These are phyloP conservation scores for Fusarium longipes DNA, from an alignment of 2,329 filamentous ascomycete species.

Conservation along the genomic window DNA sequence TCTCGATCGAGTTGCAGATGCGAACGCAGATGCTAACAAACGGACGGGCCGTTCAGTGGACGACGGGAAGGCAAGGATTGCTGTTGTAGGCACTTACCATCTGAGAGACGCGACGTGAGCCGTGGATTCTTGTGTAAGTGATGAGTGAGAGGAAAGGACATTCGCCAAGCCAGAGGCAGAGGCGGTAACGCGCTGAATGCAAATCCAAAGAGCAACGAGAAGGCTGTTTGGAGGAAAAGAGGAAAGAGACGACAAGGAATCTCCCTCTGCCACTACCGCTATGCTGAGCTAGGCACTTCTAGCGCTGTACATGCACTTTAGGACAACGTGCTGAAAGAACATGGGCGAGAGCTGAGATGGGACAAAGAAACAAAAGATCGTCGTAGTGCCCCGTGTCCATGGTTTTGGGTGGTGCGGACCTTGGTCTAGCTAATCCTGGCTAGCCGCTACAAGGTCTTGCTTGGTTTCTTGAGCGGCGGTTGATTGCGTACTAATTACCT, in stretches of 20 bases:
- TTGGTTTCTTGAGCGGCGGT: constrained; percentile 24
- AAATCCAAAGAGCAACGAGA: constrained; percentile 43
- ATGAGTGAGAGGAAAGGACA: constrained; percentile 28
- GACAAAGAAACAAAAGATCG: constrained; percentile 44
- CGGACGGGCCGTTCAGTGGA: constrained; percentile 26
- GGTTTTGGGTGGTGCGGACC: constrained; percentile 47
- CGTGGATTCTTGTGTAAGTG: constrained; percentile 29
- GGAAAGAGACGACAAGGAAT: constrained; percentile 45
- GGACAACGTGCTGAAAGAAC: neutral
- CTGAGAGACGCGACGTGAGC: constrained; percentile 39
- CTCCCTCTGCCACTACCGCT: constrained; percentile 9
- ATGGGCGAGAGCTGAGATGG: constrained; percentile 28
- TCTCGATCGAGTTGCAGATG: constrained; percentile 20
- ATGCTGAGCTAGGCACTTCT: constrained; percentile 9
- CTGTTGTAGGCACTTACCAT: constrained; percentile 33
- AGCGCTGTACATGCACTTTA: constrained; percentile 1
- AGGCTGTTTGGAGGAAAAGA: constrained; percentile 39
- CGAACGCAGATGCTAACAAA: constrained; percentile 36
- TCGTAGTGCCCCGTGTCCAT: constrained; percentile 44
- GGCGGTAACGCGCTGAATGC: constrained; percentile 35
- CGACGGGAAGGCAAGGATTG: constrained; percentile 32
- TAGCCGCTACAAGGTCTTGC: constrained; percentile 35
- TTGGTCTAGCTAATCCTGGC: constrained; percentile 36
- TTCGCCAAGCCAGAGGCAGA: constrained; percentile 30
- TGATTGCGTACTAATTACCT: constrained; percentile 30